Evolutionary conservation across 768 basidiomycete genomes (phyloP), one percentile per base, ranked within the genome.

Genomic region (Ramaria sp.): DNA sequence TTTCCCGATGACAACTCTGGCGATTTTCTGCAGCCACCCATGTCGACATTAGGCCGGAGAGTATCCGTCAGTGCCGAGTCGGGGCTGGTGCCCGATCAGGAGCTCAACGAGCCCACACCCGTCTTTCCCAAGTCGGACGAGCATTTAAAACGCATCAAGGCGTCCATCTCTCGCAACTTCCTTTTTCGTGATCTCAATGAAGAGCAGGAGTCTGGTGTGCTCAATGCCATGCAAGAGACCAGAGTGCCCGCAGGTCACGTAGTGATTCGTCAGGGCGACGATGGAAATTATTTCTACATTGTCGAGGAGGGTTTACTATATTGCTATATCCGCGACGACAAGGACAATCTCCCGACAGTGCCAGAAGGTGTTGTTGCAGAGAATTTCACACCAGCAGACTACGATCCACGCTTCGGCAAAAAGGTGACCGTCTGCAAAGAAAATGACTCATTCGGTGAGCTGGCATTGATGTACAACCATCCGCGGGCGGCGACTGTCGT

Each of bases 401-500:
- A 79, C 57, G 84, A 90, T 59, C 75, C 81, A 4, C 76, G 79
- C 57, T 82, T 82, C 61, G 90, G 90, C 22, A 82, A 78, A 57
- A 82, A 86, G 65, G 96, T 97, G 1, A 80, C 83, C 50, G 86
- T 89, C 56, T 92, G 88, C 74, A 77, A 74, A 43, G 82, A 88
- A 1, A 92, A 93, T 3, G 81, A 77, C 56, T 92, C 86, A 42
- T 97, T 98, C 57, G 96, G 96, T 42, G 95, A 99, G 70, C 76
- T 99, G 53, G 96, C 96, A 28, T 72, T 99, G 61, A 97, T 99
- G 95, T 95, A 99, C 70, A 92, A 91, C 32, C 93, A 95, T 60
- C 89, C 90, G 38, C 88, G 96, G 30, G 91, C 92, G 18, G 96
- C 96, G 15, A 93, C 91, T 7, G 94, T 98, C 42, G 71, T 96